Percentiles rank a stretch among this genome's conserved stretches.
Evolutionary conservation across 192 early-diverging fungal species (phyloP).

Genomic region (Entophlyctis helioformis): DNA sequence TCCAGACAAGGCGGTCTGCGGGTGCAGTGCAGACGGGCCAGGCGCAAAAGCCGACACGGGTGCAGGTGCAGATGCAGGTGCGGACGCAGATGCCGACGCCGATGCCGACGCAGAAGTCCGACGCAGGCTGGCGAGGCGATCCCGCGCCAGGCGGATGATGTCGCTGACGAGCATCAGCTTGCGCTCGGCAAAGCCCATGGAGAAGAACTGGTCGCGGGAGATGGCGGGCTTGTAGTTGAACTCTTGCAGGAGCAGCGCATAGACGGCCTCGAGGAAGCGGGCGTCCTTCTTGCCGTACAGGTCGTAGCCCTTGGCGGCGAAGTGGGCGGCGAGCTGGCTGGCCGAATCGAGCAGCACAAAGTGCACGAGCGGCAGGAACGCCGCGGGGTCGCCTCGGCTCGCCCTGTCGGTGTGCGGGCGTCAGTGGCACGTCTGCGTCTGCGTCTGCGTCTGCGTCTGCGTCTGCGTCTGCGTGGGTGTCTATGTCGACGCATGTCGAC

Average conservation of each 20-base stretch:
- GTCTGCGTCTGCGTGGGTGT: background rate
- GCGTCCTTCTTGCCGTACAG: slow-evolving; percentile 37
- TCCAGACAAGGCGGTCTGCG: too few relatives aligned
- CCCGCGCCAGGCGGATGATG: slow-evolving; percentile 6
- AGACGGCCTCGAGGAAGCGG: slow-evolving; percentile 38
- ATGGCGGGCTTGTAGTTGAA: slow-evolving; percentile 38
- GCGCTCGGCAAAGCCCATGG: slow-evolving; percentile 34
- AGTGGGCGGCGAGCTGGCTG: slow-evolving; percentile 18
- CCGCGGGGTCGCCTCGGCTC: slow-evolving; percentile 24
- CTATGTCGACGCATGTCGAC: background rate
- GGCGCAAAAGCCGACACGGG: too few relatives aligned
- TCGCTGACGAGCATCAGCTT: slow-evolving; percentile 29
- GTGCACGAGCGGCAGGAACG: slow-evolving; percentile 45
- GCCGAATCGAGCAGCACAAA: slow-evolving; percentile 38
- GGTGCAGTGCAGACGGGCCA: too few relatives aligned
- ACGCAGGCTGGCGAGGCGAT: too few relatives aligned
- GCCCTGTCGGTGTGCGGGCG: too few relatives aligned
- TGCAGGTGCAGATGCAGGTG: too few relatives aligned
- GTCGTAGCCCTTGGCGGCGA: slow-evolving; percentile 21
- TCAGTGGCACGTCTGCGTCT: too few relatives aligned
- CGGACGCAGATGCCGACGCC: too few relatives aligned
- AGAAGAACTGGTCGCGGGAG: slow-evolving; percentile 32
- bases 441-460: too few relatives aligned
- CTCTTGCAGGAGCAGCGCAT: slow-evolving; percentile 33
- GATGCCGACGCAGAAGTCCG: too few relatives aligned